A percentile compares a stretch with the other conserved stretches of the same genome.
These are phyloP conservation scores for Suhomyces anneliseae DNA, from an alignment of 1,139 yeast genomes.

Conservation along the genomic window DNA sequence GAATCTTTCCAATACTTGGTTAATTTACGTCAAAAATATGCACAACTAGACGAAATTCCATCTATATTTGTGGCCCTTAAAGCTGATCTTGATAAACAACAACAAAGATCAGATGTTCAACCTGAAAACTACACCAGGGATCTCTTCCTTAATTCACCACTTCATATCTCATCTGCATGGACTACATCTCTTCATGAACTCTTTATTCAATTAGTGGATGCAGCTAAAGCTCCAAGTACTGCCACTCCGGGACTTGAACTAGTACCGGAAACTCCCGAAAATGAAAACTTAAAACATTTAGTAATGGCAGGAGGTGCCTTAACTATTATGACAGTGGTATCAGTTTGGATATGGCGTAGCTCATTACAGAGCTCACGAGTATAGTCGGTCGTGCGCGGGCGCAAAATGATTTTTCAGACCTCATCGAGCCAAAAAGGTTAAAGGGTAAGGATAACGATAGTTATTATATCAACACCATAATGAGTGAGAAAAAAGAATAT, in stretches of 20 bases:
- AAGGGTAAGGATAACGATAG: no score
- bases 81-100: constrained; percentile 94
- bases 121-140: constrained; percentile 84
- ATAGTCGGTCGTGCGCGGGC: constrained; percentile 5
- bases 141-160: constrained; percentile 60
- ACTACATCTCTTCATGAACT: constrained; percentile 80
- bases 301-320: constrained; percentile 67
- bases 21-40: constrained; percentile 60
- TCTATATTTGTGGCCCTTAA: constrained; percentile 86
- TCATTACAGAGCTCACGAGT: constrained; percentile 29
- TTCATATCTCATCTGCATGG: constrained; percentile 91
- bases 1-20: constrained; percentile 86
- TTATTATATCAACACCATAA: background rate
- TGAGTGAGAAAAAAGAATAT: constrained; percentile 21
- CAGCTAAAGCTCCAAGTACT: constrained; percentile 73
- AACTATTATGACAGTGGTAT: constrained; percentile 58
- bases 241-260: constrained; percentile 83
- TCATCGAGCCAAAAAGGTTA: constrained; percentile 1
- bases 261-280: constrained; percentile 53
- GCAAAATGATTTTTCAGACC: constrained; percentile 6
- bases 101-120: constrained; percentile 79
- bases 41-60: constrained; percentile 70
- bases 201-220: constrained; percentile 84
- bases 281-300: constrained; percentile 48
- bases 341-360: constrained; percentile 62